These are phyloP conservation scores for Diaporthe sp. DNA, from an alignment of 2,329 filamentous ascomycete species.

Conservation along the genomic window DNA sequence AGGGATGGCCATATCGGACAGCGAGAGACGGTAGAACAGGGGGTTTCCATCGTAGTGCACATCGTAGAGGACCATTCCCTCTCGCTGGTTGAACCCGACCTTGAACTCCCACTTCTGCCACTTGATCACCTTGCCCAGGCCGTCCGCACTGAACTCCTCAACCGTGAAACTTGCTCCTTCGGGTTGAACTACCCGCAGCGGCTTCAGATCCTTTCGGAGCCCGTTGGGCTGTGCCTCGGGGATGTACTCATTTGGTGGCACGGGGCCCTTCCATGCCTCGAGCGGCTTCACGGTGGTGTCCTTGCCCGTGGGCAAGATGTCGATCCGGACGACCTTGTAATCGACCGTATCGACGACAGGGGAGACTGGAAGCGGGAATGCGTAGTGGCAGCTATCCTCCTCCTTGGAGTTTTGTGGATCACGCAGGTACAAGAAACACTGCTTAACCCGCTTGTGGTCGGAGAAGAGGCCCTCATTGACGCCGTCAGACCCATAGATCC, in stretches of 20 bases:
- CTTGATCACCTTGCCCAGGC: constrained; percentile 46
- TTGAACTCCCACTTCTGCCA: constrained; percentile 70
- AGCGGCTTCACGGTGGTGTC: constrained; percentile 70
- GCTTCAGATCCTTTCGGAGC: constrained; percentile 72
- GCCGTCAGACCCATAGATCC: constrained; percentile 73
- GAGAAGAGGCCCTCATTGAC: constrained; percentile 60
- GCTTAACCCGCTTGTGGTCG: constrained; percentile 64
- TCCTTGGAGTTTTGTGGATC: constrained; percentile 71
- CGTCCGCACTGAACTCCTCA: constrained; percentile 44
- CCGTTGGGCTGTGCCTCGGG: constrained; percentile 68
- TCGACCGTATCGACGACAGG: constrained; percentile 75
- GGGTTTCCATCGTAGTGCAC: constrained; percentile 71
- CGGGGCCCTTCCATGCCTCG: constrained; percentile 66
- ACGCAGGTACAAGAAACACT: constrained; percentile 77
- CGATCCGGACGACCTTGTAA: constrained; percentile 77
- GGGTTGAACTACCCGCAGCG: constrained; percentile 73
- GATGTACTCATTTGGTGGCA: constrained; percentile 73
- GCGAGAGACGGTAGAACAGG: constrained; percentile 70
- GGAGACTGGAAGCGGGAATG: constrained; percentile 75
- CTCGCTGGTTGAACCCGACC: constrained; percentile 74
- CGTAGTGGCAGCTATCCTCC: constrained; percentile 77
- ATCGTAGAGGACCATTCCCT: constrained; percentile 74
- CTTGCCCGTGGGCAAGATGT: constrained; percentile 76
- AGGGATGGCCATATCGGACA: constrained; percentile 75
- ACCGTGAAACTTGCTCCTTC: constrained; percentile 71